Percentiles rank a stretch among this genome's conserved stretches.
phyloP scores from a whole-genome alignment of 805 yeast genomes.

The Candida tammaniensis region DNA sequence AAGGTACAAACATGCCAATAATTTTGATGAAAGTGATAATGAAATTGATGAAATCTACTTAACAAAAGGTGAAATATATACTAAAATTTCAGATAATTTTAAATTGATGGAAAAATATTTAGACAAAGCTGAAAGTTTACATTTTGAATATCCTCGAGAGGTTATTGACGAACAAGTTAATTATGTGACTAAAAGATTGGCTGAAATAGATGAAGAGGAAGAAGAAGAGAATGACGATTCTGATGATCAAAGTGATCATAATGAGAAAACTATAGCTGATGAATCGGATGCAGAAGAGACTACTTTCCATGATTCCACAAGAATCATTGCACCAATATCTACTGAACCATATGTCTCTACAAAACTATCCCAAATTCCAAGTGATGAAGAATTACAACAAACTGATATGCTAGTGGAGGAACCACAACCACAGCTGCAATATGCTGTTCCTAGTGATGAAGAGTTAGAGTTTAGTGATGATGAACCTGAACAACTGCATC shows the following conservation, averaged over 20 bases:
- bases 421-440: not conserved
- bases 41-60: slow-evolving; percentile 2
- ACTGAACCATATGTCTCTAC: not conserved
- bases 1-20: too few species aligned
- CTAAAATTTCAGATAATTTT: slow-evolving; percentile 10
- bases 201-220: slow-evolving; percentile 6
- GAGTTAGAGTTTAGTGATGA: slow-evolving; percentile 8
- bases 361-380: slow-evolving; percentile 3
- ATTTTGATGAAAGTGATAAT: too few species aligned
- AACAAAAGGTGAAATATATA: slow-evolving; percentile 8
- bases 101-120: slow-evolving; percentile 15
- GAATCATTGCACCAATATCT: not conserved
- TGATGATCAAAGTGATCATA: slow-evolving; percentile 3
- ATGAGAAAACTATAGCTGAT: slow-evolving; percentile 1
- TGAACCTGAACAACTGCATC: not conserved
- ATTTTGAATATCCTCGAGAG: slow-evolving; percentile 25
- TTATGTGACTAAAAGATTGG: slow-evolving; percentile 2
- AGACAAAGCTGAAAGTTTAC: slow-evolving; percentile 20
- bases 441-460: slow-evolving; percentile 7
- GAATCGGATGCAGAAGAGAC: slow-evolving; percentile 1
- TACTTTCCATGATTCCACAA: not conserved
- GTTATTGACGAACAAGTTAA: slow-evolving; percentile 11
- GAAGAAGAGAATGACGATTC: slow-evolving; percentile 3
- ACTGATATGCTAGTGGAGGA: slow-evolving; percentile 1
- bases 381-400: slow-evolving; percentile 6